These are phyloP conservation scores for Mortierella sp. DNA, from an alignment of 371 early-diverging fungal genomes.

Conservation along the genomic window DNA sequence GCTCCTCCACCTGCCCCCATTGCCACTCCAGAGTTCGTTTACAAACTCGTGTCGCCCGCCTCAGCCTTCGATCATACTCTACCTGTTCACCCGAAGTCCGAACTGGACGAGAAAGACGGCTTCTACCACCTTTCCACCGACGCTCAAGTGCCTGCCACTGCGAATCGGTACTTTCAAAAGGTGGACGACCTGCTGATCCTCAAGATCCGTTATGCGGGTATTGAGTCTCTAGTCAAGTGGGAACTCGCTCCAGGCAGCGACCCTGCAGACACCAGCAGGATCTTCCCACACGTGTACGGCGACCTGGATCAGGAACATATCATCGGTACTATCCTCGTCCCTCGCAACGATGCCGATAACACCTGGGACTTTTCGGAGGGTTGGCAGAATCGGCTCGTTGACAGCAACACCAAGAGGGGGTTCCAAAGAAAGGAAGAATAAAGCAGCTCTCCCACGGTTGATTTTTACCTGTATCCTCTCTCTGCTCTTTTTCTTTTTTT, in stretches of 20 bases:
- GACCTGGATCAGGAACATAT: conserved; percentile 27
- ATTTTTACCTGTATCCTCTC: neutral
- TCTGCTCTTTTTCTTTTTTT: conserved; percentile 1
- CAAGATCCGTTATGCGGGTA: conserved; percentile 32
- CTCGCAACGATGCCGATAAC: conserved; percentile 5
- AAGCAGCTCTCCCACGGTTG: neutral
- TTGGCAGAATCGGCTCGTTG: conserved; percentile 47
- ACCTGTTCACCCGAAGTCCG: conserved; percentile 33
- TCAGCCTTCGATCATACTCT: conserved; percentile 27
- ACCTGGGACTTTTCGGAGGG: conserved; percentile 44
- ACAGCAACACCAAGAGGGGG: neutral
- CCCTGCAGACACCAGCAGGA: conserved; percentile 32
- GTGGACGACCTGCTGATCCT: conserved; percentile 43
- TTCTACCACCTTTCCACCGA: conserved; percentile 51
- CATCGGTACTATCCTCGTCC: conserved; percentile 21
- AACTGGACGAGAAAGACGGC: conserved; percentile 46
- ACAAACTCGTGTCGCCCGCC: conserved; percentile 49
- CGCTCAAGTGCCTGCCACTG: conserved; percentile 45
- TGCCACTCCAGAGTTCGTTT: conserved; percentile 30
- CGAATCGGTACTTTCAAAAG: conserved; percentile 49
- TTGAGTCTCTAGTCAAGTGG: conserved; percentile 37
- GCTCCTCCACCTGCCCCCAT: conserved; percentile 29
- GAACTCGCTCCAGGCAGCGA: conserved; percentile 42
- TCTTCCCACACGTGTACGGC: conserved; percentile 53
- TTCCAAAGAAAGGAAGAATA: neutral